Percentiles rank a stretch among this genome's conserved stretches.
Evolutionary conservation across 495 filamentous ascomycete species (phyloP).

Genomic region (Xylona heveae): DNA sequence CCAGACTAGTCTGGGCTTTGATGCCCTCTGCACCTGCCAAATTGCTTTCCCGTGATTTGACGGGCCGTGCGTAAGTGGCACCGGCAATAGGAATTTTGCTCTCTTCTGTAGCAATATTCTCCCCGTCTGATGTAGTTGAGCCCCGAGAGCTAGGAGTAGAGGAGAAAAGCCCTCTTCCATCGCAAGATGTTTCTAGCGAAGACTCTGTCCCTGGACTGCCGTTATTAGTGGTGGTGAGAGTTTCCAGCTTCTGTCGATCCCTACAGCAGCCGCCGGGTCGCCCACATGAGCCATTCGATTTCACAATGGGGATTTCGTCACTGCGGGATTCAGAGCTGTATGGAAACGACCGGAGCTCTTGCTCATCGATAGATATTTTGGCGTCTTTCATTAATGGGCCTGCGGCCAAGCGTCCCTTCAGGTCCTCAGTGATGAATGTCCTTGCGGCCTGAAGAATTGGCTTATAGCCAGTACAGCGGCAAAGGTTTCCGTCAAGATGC

Average conservation of each 20-base stretch:
- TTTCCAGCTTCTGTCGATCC: conserved; percentile 13
- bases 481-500: conserved; percentile 20
- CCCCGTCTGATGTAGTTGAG: conserved; percentile 3
- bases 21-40: conserved; percentile 2
- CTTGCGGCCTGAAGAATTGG: conserved; percentile 23
- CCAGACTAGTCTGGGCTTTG: conserved; percentile 8
- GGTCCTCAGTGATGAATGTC: conserved; percentile 26
- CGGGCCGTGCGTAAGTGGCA: conserved; percentile 10
- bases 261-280: conserved; percentile 19
- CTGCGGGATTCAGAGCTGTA: conserved; percentile 3
- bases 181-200: conserved; percentile 4
- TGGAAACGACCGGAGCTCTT: conserved; percentile 5
- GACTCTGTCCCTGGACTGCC: conserved; percentile 8
- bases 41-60: conserved; percentile 11
- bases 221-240: conserved; percentile 3
- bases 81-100: conserved; percentile 7
- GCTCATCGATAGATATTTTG: neutral
- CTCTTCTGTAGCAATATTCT: conserved; percentile 5
- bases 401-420: conserved; percentile 15
- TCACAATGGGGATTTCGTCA: no score
- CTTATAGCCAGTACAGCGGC: conserved; percentile 21
- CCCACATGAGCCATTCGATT: conserved; percentile 11
- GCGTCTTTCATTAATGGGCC: no score
- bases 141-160: conserved; percentile 1
- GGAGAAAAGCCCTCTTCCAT: no score